Percentiles rank a stretch among this genome's conserved stretches.
phyloP scores from a whole-genome alignment of 164 flowering plant genomes.

The Annona cherimola region DNA sequence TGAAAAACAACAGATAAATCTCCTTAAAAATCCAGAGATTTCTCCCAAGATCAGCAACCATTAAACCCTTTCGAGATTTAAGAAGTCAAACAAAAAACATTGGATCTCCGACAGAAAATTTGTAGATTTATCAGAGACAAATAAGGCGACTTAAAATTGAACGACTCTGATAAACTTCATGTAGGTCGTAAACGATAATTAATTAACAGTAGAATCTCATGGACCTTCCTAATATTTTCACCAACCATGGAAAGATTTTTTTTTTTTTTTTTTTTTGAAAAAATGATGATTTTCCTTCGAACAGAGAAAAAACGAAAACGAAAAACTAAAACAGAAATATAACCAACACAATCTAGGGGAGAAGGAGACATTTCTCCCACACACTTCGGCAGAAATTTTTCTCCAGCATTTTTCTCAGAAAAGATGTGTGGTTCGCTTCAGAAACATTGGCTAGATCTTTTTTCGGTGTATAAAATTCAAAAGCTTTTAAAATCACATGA shows the following conservation, averaged over 20 bases:
- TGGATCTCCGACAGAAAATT: slow-evolving; percentile 1
- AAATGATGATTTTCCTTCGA: not conserved
- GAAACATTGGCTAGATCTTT: no score
- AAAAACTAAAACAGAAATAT: not conserved
- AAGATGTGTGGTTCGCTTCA: no score
- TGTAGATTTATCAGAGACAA: not conserved
- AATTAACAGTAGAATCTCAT: not conserved
- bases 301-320: not conserved
- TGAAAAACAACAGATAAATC: not conserved
- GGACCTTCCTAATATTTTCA: not conserved
- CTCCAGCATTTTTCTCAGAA: no score
- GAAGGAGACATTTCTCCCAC: no score
- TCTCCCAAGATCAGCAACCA: not conserved
- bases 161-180: not conserved
- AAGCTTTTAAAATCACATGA: not conserved
- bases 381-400: no score
- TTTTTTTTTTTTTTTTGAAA: no score
- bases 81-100: not conserved
- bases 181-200: not conserved
- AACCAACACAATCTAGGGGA: no score
- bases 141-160: not conserved
- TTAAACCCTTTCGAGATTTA: not conserved
- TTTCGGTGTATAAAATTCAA: no score
- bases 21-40: not conserved
- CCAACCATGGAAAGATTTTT: not conserved